Base-by-base conservation (phyloP, 148 eudicot species). In the Arbutus unedo region DNA sequence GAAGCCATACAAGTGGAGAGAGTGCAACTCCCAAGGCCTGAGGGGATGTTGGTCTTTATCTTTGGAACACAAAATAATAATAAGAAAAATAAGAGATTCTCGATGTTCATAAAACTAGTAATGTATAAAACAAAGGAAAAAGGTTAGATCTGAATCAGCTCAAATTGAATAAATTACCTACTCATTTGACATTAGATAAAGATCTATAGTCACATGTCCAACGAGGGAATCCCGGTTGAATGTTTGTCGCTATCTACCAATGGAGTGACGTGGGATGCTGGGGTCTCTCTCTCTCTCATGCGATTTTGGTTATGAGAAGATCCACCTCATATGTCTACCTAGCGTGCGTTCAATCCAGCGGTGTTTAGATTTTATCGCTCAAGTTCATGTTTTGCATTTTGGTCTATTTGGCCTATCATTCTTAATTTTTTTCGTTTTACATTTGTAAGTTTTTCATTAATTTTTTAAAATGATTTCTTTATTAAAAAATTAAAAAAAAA, bases 21-120 rank as follows among this genome's bases (percentile, higher is more conserved):
- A 21, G 44, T 5, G 74, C 82, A 6, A 66, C 82, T 66, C 74
- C 74, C 74, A 14, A 64, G 45, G 60, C 41, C 57, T 64, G 60
- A 45, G 54, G 49, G 82, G 15, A 80, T 80, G 82, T 80, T 80
- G 82, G 82, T 80, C 74, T 47, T 47, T 31, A 18, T 51, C 18
- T 49, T 70, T 66, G 14, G 21, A 21, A 62, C 3, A 51, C 2
- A 51, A 51, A 51, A 51, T 8, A 6, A 3, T 7, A 50, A 51
- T 8, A 49, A 5, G 51, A 49, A 4, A 5, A 41, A 57, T 11
- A 8, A 0, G 8, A 77, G 21, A 48, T 47, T 64, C 56, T 79
- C 74, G 9, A 16, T 3, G 10, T 1, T 48, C 8, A 19, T 4
- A 55, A 21, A 60, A 79, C 43, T 79, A 47, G 19, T 55, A 4